Percentiles rank a stretch among this genome's conserved stretches.
Conservation (phyloP, 1,139 yeast species). For the Magnusiomyces suaveolens region DNA sequence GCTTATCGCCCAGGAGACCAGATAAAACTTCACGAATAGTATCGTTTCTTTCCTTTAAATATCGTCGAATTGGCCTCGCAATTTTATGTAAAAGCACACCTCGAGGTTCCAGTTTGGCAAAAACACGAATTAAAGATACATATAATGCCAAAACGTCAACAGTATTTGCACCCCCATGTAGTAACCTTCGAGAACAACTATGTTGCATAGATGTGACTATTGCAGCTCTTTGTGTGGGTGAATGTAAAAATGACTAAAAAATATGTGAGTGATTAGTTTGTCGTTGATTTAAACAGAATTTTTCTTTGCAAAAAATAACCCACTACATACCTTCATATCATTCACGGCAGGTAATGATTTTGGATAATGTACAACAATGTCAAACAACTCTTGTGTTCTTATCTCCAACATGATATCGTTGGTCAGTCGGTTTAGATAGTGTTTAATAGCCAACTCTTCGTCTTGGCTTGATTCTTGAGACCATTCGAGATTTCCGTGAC, state of each 20-base stretch:
- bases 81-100: slow-evolving; percentile 77
- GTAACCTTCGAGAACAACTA: slow-evolving; percentile 42
- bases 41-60: slow-evolving; percentile 63
- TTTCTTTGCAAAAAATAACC: slow-evolving; percentile 18
- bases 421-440: slow-evolving; percentile 9
- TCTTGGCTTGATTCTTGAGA: background rate
- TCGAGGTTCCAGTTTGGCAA: slow-evolving; percentile 71
- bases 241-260: slow-evolving; percentile 33
- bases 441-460: background rate
- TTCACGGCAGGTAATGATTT: slow-evolving; percentile 47
- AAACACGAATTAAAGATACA: slow-evolving; percentile 62
- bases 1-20: slow-evolving; percentile 53
- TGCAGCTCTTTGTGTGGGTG: slow-evolving; percentile 38
- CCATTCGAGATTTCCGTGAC: background rate
- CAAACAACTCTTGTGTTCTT: slow-evolving; percentile 56
- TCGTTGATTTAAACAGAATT: background rate
- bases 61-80: slow-evolving; percentile 59
- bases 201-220: slow-evolving; percentile 49
- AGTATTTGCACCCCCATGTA: slow-evolving; percentile 81
- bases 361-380: slow-evolving; percentile 53
- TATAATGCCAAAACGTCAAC: slow-evolving; percentile 61
- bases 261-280: too few species aligned
- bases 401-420: slow-evolving; percentile 16
- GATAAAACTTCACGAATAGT: slow-evolving; percentile 59
- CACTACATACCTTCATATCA: slow-evolving; percentile 45